Conservation (phyloP, 2,329 filamentous ascomycete species). For the Drechslerella coelobrocha region DNA sequence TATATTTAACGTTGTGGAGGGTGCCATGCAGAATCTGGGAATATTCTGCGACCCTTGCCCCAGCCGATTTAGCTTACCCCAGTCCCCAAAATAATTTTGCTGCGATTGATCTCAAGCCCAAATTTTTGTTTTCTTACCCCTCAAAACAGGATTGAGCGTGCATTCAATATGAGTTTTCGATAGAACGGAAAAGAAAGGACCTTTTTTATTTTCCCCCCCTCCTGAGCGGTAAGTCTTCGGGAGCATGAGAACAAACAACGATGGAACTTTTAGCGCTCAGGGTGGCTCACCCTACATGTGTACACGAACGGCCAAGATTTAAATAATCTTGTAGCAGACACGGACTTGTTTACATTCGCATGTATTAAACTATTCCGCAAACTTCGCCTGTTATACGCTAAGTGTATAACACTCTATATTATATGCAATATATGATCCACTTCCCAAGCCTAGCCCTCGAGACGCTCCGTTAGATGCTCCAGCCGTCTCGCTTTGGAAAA, state of each 20-base stretch:
- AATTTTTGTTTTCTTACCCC: background rate
- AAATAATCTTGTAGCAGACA: no score
- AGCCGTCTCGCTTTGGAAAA: background rate
- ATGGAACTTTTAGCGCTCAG: background rate
- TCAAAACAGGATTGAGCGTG: constrained; percentile 13
- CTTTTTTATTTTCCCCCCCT: background rate
- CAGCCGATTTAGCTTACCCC: constrained; percentile 26
- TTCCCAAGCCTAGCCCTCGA: background rate
- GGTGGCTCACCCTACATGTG: background rate
- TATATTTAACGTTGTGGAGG: constrained; percentile 51
- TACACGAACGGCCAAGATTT: no score
- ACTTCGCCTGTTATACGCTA: background rate
- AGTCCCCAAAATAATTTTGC: constrained; percentile 2
- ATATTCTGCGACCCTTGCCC: constrained; percentile 24
- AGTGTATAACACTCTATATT: background rate
- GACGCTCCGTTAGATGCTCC: background rate
- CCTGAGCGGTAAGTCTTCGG: background rate
- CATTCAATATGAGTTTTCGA: background rate
- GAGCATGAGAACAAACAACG: background rate
- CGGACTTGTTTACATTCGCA: no score
- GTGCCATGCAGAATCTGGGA: constrained; percentile 50
- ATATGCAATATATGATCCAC: background rate
- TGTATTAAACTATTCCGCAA: no score
- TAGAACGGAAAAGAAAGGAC: background rate
- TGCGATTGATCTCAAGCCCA: constrained; percentile 15